A percentile compares a stretch with the other conserved stretches of the same genome.
Evolutionary conservation across 257 asterid species (phyloP).

Genomic region (Nicotiana benthamiana): DNA sequence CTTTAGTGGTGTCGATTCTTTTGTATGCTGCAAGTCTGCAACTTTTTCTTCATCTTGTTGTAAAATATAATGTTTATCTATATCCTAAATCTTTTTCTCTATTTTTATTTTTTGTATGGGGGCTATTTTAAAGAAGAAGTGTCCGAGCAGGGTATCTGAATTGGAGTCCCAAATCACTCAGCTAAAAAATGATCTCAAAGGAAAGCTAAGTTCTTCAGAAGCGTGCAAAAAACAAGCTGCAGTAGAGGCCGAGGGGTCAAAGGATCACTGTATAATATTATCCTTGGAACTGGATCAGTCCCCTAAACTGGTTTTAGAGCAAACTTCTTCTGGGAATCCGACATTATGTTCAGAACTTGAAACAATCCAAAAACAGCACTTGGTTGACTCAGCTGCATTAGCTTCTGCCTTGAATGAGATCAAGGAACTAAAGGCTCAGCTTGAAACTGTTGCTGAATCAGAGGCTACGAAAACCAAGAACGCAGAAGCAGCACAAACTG

Average conservation of each 20-base stretch:
- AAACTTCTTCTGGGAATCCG: constrained; percentile 19
- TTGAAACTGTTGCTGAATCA: constrained; percentile 41
- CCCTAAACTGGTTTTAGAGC: constrained; percentile 26
- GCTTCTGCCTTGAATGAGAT: constrained; percentile 59
- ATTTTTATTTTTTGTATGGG: neutral
- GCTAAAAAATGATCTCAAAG: constrained; percentile 81
- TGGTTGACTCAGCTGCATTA: constrained; percentile 43
- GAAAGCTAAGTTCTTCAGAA: constrained; percentile 62
- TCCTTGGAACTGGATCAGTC: constrained; percentile 54
- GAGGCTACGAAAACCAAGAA: constrained; percentile 41
- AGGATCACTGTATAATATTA: constrained; percentile 42
- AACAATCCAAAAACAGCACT: constrained; percentile 22
- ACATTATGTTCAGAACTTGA: constrained; percentile 34
- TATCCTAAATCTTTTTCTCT: neutral
- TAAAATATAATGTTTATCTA: neutral
- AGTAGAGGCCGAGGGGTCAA: constrained; percentile 62
- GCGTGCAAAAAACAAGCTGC: constrained; percentile 57
- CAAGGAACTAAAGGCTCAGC: constrained; percentile 52
- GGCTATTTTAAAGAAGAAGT: constrained; percentile 32
- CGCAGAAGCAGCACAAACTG: constrained; percentile 38
- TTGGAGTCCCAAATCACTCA: constrained; percentile 64
- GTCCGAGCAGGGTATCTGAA: constrained; percentile 43
- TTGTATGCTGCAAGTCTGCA: neutral
- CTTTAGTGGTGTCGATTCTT: neutral
- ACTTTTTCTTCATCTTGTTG: neutral